A percentile compares a stretch with the other conserved stretches of the same genome.
These are phyloP conservation scores for Maudiozyma bulderi DNA, from an alignment of 805 yeast species.

Conservation along the genomic window DNA sequence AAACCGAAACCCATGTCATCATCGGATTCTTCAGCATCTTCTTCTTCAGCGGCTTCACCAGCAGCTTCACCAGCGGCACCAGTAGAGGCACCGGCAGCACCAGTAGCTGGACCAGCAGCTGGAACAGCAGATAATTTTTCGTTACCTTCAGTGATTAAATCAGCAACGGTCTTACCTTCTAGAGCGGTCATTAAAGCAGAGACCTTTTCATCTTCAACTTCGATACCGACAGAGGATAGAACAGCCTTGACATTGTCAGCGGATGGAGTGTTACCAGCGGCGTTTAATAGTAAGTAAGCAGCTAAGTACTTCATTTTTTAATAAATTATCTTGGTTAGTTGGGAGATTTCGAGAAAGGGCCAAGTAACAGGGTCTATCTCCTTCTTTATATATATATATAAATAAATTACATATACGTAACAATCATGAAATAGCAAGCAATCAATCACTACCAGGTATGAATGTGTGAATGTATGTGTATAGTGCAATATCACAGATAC, in stretches of 20 bases:
- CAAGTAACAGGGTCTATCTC: too few relatives aligned
- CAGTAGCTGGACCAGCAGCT: slow-evolving; percentile 92
- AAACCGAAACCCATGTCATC: slow-evolving; percentile 95
- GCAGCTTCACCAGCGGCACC: slow-evolving; percentile 41
- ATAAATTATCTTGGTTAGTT: too few relatives aligned
- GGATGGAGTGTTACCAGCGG: slow-evolving; percentile 94
- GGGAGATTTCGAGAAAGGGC: too few relatives aligned
- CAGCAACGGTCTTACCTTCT: slow-evolving; percentile 87
- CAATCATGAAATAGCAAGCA: too few relatives aligned
- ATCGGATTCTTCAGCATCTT: slow-evolving; percentile 59
- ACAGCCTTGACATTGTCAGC: slow-evolving; percentile 84
- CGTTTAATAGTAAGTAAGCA: slow-evolving; percentile 96
- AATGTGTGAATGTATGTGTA: too few relatives aligned
- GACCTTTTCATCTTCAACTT: slow-evolving; percentile 84
- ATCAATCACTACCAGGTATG: too few relatives aligned
- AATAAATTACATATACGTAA: too few relatives aligned
- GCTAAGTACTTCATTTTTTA: slow-evolving; percentile 89
- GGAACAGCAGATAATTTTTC: slow-evolving; percentile 96
- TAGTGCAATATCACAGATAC: too few relatives aligned
- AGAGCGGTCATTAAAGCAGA: slow-evolving; percentile 70
- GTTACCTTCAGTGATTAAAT: slow-evolving; percentile 90
- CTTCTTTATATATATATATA: too few relatives aligned
- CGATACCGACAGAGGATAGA: slow-evolving; percentile 91
- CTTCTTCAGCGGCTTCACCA: slow-evolving; percentile 53
- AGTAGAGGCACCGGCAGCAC: slow-evolving; percentile 41